Base-by-base conservation (phyloP, 306 rosid genomes). In the Cicer chorassanicum region DNA sequence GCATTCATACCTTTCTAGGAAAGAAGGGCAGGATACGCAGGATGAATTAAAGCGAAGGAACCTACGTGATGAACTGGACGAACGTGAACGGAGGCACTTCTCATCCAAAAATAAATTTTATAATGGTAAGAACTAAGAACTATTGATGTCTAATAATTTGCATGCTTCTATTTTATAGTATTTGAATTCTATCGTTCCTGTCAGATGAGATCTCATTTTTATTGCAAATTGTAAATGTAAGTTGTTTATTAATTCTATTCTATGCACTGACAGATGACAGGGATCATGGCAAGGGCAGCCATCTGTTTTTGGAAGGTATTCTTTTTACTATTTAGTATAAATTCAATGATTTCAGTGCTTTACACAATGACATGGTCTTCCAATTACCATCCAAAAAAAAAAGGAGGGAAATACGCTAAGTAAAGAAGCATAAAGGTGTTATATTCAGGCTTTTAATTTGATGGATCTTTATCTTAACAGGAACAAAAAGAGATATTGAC, bases 21-120 rank as follows among this genome's bases (percentile, higher is more conserved):
- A 79, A 78, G 97, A 90, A 0, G 98, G 97, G 40, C 98, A 94
- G 81, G 98, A 91, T 76, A 94, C 98, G 39, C 76, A 83, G 1
- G 98, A 94, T 1, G 98, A 94, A 60, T 54, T 94, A 75, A 88
- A 90, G 76, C 88, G 87, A 85, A 91, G 96, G 84, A 88, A 88
- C 87, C 95, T 91, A 10, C 92, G 86, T 6, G 97, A 91, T 8
- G 98, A 94, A 82, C 73, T 94, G 53, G 98, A 91, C 76, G 98
- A 94, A 7, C 91, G 95, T 68, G 98, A 94, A 65, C 76, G 95
- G 74, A 91, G 94, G 65, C 98, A 94, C 82, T 91, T 90, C 87
- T 88, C 95, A 68, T 89, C 98, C 2, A 94, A 91, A 87, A 88
- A 88, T 65, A 91, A 85, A 85, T 87, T 88, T 60, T 89, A 87